Percentiles rank a stretch among this genome's conserved stretches.
phyloP scores from a whole-genome alignment of 768 basidiomycete genomes.

The Mycena crocata region DNA sequence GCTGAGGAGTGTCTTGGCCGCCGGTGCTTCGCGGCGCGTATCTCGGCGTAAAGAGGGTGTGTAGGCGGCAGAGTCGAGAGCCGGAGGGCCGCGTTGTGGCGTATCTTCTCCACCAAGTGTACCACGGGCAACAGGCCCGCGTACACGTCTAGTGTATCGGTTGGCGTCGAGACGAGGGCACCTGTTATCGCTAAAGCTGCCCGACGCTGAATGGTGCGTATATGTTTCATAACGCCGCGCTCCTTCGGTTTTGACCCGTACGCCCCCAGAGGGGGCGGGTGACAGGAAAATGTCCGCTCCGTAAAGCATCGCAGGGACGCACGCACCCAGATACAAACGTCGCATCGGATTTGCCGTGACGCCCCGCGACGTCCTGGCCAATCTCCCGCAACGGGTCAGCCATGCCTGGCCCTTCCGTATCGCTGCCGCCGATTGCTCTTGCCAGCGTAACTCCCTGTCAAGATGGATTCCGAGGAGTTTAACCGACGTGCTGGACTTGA shows the following conservation, averaged over 20 bases:
- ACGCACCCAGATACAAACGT: conserved; percentile 26
- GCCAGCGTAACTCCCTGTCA: conserved; percentile 43
- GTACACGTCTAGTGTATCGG: conserved; percentile 26
- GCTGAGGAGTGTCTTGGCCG: neutral
- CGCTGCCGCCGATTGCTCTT: conserved; percentile 37
- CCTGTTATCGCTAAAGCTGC: conserved; percentile 34
- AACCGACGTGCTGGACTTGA: conserved; percentile 31
- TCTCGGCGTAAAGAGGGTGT: neutral
- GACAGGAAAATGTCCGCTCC: conserved; percentile 35
- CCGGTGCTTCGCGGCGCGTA: neutral
- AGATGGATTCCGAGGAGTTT: conserved; percentile 48
- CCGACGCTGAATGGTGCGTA: conserved; percentile 28
- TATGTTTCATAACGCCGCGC: neutral
- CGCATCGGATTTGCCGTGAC: conserved; percentile 16
- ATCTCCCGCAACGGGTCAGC: conserved; percentile 22
- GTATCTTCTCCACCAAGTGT: neutral
- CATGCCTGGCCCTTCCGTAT: conserved; percentile 34
- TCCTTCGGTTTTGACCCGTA: neutral
- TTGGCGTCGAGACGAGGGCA: conserved; percentile 25
- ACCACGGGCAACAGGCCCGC: conserved; percentile 7
- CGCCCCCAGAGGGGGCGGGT: neutral
- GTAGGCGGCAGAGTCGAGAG: neutral
- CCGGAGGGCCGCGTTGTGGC: neutral
- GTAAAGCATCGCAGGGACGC: conserved; percentile 39
- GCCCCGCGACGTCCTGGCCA: conserved; percentile 20